These are phyloP conservation scores for Alternaria arborescens DNA, from an alignment of 2,329 filamentous ascomycete species.

Conservation along the genomic window DNA sequence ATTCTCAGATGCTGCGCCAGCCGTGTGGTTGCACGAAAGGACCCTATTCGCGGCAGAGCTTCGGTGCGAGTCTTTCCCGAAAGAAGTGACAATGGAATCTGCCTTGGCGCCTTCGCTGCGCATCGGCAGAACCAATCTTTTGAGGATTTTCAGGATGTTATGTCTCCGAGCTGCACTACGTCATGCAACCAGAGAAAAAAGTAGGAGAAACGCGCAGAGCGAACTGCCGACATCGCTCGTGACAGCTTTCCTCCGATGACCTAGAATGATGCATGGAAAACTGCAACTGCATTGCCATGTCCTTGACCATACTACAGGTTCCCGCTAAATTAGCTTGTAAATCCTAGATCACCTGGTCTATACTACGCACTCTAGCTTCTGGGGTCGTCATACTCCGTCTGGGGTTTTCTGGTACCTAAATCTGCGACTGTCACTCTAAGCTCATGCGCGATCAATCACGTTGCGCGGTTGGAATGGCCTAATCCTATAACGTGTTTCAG, in stretches of 20 bases:
- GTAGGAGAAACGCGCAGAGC: constrained; percentile 12
- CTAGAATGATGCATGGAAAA: constrained; percentile 1
- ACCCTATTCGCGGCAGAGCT: background rate
- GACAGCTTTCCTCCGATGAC: background rate
- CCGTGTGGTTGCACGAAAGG: background rate
- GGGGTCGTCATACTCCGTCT: background rate
- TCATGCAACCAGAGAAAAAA: constrained; percentile 6
- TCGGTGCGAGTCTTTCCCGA: background rate
- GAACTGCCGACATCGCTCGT: background rate
- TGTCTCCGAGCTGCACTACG: background rate
- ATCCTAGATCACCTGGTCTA: constrained; percentile 2
- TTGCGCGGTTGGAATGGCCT: constrained; percentile 9
- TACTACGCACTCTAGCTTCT: background rate
- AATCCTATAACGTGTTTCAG: constrained; percentile 22
- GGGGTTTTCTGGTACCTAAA: background rate
- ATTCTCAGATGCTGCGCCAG: background rate
- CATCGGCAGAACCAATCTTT: no score
- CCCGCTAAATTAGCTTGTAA: constrained; percentile 5
- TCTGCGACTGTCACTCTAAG: constrained; percentile 13
- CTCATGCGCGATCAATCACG: constrained; percentile 14
- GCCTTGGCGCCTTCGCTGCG: no score
- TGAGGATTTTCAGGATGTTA: no score
- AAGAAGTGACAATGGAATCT: no score
- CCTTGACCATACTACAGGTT: constrained; percentile 8
- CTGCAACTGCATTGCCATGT: background rate